Evolutionary conservation across 805 yeast species (phyloP).

Genomic region (Lipomyces yamanashiensis): DNA sequence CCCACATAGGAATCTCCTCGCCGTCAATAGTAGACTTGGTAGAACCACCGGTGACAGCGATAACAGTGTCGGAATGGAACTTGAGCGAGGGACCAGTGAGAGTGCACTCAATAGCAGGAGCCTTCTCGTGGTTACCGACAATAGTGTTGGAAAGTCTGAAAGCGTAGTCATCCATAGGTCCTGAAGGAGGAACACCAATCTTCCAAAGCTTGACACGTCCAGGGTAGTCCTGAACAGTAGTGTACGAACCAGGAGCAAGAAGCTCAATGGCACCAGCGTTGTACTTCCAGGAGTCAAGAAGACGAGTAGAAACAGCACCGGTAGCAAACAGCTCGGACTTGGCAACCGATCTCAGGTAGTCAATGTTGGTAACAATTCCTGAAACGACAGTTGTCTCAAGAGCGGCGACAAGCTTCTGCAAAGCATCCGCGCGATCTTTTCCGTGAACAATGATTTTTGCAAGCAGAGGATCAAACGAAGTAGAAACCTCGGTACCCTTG

Average conservation of each 20-base stretch:
- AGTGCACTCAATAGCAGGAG: constrained; percentile 92
- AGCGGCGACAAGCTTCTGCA: constrained; percentile 75
- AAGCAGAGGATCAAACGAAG: constrained; percentile 91
- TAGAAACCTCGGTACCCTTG: constrained; percentile 83
- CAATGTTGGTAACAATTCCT: constrained; percentile 89
- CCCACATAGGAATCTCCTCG: constrained; percentile 61
- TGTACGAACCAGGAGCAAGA: constrained; percentile 87
- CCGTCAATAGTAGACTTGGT: constrained; percentile 72
- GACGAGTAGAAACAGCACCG: constrained; percentile 85
- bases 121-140: constrained; percentile 80
- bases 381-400: constrained; percentile 82
- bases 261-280: constrained; percentile 84
- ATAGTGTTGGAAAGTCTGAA: constrained; percentile 87
- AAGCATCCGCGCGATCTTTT: constrained; percentile 81
- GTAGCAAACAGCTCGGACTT: constrained; percentile 80
- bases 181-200: constrained; percentile 97
- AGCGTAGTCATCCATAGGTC: constrained; percentile 95
- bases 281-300: constrained; percentile 75
- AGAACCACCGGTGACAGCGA: constrained; percentile 88
- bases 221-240: constrained; percentile 95
- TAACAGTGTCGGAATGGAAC: constrained; percentile 79
- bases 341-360: constrained; percentile 84
- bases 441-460: constrained; percentile 98
- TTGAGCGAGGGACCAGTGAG: constrained; percentile 81
- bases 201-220: constrained; percentile 87